phyloP scores from a whole-genome alignment of 2,329 filamentous ascomycete species.

The Trichoderma aggressivum region DNA sequence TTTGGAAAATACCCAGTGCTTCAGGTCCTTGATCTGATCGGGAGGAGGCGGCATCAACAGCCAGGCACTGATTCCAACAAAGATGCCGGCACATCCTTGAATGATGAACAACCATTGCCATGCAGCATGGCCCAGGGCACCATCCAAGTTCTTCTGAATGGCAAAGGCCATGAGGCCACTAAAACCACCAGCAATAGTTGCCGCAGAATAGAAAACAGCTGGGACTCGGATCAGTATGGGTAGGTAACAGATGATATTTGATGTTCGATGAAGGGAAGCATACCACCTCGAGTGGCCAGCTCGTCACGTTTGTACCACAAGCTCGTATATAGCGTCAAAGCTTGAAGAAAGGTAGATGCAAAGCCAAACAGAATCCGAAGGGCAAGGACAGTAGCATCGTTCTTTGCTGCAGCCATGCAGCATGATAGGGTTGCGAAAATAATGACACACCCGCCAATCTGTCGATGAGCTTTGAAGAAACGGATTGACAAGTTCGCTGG shows the following conservation, averaged over 20 bases:
- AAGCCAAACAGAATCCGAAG: background rate
- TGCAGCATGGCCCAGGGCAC: background rate
- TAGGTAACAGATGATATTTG: background rate
- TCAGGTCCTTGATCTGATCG: background rate
- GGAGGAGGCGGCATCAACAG: background rate
- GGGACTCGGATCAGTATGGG: background rate
- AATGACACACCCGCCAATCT: background rate
- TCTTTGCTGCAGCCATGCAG: background rate
- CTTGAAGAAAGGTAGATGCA: background rate
- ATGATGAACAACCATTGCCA: slow-evolving; percentile 9
- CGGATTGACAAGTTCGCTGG: background rate
- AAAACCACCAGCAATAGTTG: background rate
- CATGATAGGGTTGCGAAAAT: slow-evolving; percentile 9
- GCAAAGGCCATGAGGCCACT: background rate
- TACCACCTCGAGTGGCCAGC: background rate
- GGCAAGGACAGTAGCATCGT: background rate
- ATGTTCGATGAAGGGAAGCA: background rate
- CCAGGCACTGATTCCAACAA: background rate
- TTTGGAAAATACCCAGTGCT: background rate
- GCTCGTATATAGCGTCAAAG: background rate
- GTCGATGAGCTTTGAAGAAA: background rate
- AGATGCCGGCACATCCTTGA: slow-evolving; percentile 3
- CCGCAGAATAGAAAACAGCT: background rate
- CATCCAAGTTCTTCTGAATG: background rate
- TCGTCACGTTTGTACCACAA: slow-evolving; percentile 6